Conservation (phyloP, 208 protist species). For the Tritrichomonas musculus region DNA sequence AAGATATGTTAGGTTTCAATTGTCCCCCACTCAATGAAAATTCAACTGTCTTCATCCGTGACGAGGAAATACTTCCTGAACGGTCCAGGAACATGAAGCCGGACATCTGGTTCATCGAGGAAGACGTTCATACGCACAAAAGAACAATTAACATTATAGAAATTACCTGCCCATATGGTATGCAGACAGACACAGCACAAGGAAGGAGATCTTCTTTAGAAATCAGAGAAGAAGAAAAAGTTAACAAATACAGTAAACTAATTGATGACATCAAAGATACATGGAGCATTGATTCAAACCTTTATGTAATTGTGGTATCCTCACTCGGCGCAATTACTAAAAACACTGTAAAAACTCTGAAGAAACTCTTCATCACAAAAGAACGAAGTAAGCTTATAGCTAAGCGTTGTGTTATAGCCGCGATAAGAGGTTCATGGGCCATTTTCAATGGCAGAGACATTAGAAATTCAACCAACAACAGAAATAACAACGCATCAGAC, state of each 20-base stretch:
- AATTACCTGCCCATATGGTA: background rate
- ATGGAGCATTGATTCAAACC: background rate
- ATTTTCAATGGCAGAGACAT: background rate
- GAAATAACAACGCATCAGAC: too few species aligned
- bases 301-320: background rate
- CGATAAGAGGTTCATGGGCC: background rate
- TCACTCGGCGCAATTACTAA: background rate
- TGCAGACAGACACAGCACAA: background rate
- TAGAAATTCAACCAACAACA: too few species aligned
- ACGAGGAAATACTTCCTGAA: background rate
- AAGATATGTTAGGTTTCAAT: background rate
- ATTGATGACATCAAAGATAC: background rate
- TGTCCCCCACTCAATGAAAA: too few species aligned
- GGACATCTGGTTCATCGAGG: background rate
- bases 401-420: background rate
- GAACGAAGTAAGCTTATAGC: background rate
- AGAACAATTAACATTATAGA: background rate
- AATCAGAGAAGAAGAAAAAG: background rate
- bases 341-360: background rate
- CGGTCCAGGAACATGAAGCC: background rate
- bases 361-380: background rate
- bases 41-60: too few species aligned
- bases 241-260: background rate
- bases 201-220: background rate
- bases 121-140: too few species aligned